Evolutionary conservation across 2,329 filamentous ascomycete genomes (phyloP).

Genomic region (Hypomyces perniciosus): DNA sequence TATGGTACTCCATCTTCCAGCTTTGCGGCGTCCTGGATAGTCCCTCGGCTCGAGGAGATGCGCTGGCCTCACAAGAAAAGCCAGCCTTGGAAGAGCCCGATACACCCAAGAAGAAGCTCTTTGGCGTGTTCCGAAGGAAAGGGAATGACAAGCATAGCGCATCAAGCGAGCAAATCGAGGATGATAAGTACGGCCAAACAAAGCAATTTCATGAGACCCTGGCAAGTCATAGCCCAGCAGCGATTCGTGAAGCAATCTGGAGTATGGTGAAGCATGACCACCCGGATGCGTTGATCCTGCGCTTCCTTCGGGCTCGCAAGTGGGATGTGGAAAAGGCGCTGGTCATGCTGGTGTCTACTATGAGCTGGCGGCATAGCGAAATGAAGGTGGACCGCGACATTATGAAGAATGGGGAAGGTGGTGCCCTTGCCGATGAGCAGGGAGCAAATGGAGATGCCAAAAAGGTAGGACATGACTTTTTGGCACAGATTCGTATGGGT

Average conservation of each 20-base stretch:
- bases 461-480: slow-evolving; percentile 64
- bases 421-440: slow-evolving; percentile 55
- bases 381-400: slow-evolving; percentile 88
- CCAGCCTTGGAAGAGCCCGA: slow-evolving; percentile 25
- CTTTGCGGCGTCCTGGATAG: slow-evolving; percentile 58
- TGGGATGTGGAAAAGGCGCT: slow-evolving; percentile 94
- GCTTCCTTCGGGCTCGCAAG: slow-evolving; percentile 83
- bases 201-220: slow-evolving; percentile 82
- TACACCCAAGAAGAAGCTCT: slow-evolving; percentile 66
- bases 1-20: slow-evolving; percentile 73
- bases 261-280: slow-evolving; percentile 92
- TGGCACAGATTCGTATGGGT: slow-evolving; percentile 78
- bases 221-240: slow-evolving; percentile 68
- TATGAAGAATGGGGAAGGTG: slow-evolving; percentile 67
- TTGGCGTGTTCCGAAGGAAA: slow-evolving; percentile 62
- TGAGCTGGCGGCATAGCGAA: slow-evolving; percentile 81
- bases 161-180: slow-evolving; percentile 37
- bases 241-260: slow-evolving; percentile 80
- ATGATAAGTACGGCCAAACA: slow-evolving; percentile 90
- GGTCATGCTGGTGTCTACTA: slow-evolving; percentile 88
- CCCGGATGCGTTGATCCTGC: slow-evolving; percentile 75
- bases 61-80: slow-evolving; percentile 7
- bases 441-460: slow-evolving; percentile 52
- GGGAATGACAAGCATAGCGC: slow-evolving; percentile 38
- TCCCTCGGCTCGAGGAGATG: slow-evolving; percentile 17